A percentile compares a stretch with the other conserved stretches of the same genome.
phyloP scores from a whole-genome alignment of 352 stramenopile genomes.

The Globisporangium yorkense region DNA sequence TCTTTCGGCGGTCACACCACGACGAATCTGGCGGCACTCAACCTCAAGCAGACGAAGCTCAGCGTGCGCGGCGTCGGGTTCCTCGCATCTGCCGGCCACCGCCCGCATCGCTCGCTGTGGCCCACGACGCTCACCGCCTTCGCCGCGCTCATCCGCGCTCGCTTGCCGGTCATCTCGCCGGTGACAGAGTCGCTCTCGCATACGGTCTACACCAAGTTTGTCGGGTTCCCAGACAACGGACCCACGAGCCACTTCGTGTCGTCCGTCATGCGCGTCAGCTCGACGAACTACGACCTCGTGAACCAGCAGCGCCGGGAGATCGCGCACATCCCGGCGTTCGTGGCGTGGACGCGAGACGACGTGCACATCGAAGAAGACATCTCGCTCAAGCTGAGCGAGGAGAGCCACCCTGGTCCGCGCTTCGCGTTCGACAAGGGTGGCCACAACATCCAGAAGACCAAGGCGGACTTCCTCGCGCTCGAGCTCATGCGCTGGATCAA shows the following conservation, averaged over 20 bases:
- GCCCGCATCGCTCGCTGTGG: conserved; percentile 28
- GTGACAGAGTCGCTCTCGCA: conserved; percentile 12
- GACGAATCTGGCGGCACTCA: conserved; percentile 39
- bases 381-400: conserved; percentile 29
- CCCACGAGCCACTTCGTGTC: neutral
- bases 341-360: conserved; percentile 37
- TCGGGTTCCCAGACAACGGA: neutral
- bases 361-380: conserved; percentile 56
- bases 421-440: conserved; percentile 30
- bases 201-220: neutral
- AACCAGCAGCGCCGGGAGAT: conserved; percentile 17
- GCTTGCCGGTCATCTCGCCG: conserved; percentile 23
- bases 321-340: neutral
- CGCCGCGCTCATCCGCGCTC: conserved; percentile 9
- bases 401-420: conserved; percentile 21
- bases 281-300: conserved; percentile 30
- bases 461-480: conserved; percentile 21
- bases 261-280: conserved; percentile 6
- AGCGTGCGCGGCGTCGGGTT: conserved; percentile 19
- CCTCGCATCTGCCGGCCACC: conserved; percentile 21
- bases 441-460: conserved; percentile 55
- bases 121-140: conserved; percentile 10
- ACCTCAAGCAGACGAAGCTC: conserved; percentile 21
- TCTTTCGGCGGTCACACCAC: conserved; percentile 21
- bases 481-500: conserved; percentile 21